Evolutionary conservation across 768 basidiomycete species (phyloP), one percentile per base, ranked within the genome.

Genomic region (Suillus fuscotomentosus): DNA sequence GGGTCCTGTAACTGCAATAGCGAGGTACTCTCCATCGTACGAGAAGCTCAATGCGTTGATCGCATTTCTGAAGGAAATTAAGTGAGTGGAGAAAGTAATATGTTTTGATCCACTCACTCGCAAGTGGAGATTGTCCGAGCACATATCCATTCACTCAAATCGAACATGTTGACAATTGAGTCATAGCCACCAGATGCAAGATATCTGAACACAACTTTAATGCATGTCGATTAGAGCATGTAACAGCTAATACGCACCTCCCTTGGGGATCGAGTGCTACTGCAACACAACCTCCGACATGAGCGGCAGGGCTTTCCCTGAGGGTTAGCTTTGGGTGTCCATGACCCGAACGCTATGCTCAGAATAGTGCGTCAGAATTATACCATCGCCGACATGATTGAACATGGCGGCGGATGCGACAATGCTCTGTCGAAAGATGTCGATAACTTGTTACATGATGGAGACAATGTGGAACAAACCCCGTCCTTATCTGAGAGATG

Each of bases 161-260:
- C 91, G 70, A 92, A 92, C 72, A 94, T 78, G 70, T 92, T 91
- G 57, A 94, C 87, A 62, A 93, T 93, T 8, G 90, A 91, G 71
- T 94, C 92, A 63, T 84, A 82, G 14, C 92, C 92, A 39, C 92
- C 91, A 1, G 91, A 89, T 2, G 91, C 91, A 45, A 93, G 82
- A 68, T 92, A 93, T 60, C 88, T 89, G 67, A 53, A 60, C 3
- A 17, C 50, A 54, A 66, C 27, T 63, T 66, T 24, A 66, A 59
- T 65, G 4, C 27, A 24, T 24, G 6, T 27, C 39, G 4, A 3
- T 6, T 10, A 17, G 34, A 24, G 24, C 6, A 54, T 7, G 59
- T 20, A 47, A 43, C 51, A 59, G 38, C 20, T 3, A 50, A 17
- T 20, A 65, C 77, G 62, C 53, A 87, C 89, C 84, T 82, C 74